Evolutionary conservation across 305 asterid genomes (phyloP).

Genomic region (Solanum aculeatissimum): DNA sequence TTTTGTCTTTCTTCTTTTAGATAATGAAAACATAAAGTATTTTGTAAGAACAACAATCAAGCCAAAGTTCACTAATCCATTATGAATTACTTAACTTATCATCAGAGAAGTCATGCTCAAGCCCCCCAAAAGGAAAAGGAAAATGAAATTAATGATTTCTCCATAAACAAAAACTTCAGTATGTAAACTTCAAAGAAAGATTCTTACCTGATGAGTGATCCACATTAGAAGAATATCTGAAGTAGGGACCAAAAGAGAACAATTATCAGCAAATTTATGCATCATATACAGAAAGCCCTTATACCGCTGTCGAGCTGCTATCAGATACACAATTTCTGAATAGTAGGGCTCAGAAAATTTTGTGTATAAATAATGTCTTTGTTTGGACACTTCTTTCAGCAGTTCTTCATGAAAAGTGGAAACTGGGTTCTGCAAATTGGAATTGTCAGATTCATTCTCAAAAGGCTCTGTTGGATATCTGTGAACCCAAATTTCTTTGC

Average conservation of each 20-base stretch:
- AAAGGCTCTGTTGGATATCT: constrained; percentile 63
- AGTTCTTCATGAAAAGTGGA: constrained; percentile 27
- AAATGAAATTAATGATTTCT: neutral
- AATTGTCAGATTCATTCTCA: constrained; percentile 31
- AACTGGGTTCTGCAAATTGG: neutral
- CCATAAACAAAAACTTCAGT: neutral
- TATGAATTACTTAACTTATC: neutral
- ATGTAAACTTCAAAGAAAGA: neutral
- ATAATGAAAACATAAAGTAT: neutral
- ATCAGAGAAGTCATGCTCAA: neutral
- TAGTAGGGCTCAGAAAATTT: constrained; percentile 54
- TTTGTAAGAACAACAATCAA: neutral
- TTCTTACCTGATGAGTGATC: constrained; percentile 71
- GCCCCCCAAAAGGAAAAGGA: neutral
- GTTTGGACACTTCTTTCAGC: constrained; percentile 42
- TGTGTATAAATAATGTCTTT: constrained; percentile 25
- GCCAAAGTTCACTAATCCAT: neutral
- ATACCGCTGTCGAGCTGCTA: constrained; percentile 77
- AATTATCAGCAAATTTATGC: constrained; percentile 36
- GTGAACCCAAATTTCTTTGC: constrained; percentile 66
- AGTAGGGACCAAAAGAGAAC: constrained; percentile 59
- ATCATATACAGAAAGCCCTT: constrained; percentile 54
- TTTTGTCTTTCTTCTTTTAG: neutral
- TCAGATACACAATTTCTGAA: constrained; percentile 62
- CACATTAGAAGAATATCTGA: constrained; percentile 74